Conservation (phyloP, 306 rosid genomes). For the Cucurbita maxima region DNA sequence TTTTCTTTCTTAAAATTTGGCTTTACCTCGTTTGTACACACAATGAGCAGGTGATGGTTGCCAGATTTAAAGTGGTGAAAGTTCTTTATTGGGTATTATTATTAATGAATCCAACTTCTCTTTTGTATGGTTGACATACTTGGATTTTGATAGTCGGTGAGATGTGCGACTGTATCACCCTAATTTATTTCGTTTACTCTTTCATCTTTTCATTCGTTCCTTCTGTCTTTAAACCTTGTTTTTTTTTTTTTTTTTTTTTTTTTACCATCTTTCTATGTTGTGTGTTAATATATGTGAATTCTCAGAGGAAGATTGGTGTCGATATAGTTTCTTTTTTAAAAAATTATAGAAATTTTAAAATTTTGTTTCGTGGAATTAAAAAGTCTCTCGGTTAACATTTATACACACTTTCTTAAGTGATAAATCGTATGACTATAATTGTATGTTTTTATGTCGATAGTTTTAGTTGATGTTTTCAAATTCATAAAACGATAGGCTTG, state of each 20-base stretch:
- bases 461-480: no score
- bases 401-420: no score
- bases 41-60: background rate
- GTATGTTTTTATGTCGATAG: no score
- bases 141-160: background rate
- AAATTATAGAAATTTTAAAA: no score
- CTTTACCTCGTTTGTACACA: conserved; percentile 27
- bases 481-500: background rate
- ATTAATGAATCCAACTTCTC: background rate
- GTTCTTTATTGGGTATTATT: conserved; percentile 1
- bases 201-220: background rate
- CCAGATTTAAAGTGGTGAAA: background rate
- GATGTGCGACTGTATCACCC: background rate
- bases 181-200: background rate
- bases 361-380: background rate
- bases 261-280: background rate
- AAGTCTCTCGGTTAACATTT: no score
- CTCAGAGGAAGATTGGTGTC: background rate
- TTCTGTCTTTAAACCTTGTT: background rate
- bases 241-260: no score
- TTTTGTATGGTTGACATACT: background rate
- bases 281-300: background rate
- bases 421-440: no score
- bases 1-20: conserved; percentile 37
- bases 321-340: no score